Percentiles rank a stretch among this genome's conserved stretches.
These are phyloP conservation scores for Omphalotus olearius DNA, from an alignment of 1,284 basidiomycete species.

Conservation along the genomic window DNA sequence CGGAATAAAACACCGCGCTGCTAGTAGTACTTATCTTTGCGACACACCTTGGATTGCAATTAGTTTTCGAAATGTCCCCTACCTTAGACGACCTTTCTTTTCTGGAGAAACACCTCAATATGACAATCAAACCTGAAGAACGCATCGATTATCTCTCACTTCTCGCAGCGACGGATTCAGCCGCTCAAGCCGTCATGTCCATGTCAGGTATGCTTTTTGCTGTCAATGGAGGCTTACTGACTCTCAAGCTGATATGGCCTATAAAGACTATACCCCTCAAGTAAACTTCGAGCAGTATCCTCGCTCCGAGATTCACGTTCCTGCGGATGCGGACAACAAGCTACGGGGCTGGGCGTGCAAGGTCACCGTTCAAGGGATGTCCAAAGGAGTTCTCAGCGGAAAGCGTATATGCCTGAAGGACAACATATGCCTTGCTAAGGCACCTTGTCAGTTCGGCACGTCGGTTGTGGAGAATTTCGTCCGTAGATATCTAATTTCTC, in stretches of 20 bases:
- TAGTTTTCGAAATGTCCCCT: too few species aligned
- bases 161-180: neutral
- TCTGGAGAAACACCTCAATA: too few species aligned
- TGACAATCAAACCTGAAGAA: neutral
- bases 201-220: neutral
- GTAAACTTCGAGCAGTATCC: neutral
- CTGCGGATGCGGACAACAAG: slow-evolving; percentile 19
- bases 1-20: too few species aligned
- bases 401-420: slow-evolving; percentile 30
- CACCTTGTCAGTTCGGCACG: slow-evolving; percentile 35
- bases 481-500: slow-evolving; percentile 1
- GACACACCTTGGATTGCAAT: too few species aligned
- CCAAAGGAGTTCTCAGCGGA: slow-evolving; percentile 23
- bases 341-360: slow-evolving; percentile 28
- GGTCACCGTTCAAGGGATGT: slow-evolving; percentile 23
- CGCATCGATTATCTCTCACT: slow-evolving; percentile 3
- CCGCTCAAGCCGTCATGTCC: neutral
- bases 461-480: slow-evolving; percentile 28
- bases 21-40: too few species aligned
- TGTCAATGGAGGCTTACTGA: neutral
- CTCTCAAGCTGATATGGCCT: neutral
- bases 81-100: too few species aligned
- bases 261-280: slow-evolving; percentile 1
- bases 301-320: neutral
- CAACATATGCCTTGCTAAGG: slow-evolving; percentile 33